Conservation (phyloP, 164 flowering plant species). For the Dillenia turbinata region DNA sequence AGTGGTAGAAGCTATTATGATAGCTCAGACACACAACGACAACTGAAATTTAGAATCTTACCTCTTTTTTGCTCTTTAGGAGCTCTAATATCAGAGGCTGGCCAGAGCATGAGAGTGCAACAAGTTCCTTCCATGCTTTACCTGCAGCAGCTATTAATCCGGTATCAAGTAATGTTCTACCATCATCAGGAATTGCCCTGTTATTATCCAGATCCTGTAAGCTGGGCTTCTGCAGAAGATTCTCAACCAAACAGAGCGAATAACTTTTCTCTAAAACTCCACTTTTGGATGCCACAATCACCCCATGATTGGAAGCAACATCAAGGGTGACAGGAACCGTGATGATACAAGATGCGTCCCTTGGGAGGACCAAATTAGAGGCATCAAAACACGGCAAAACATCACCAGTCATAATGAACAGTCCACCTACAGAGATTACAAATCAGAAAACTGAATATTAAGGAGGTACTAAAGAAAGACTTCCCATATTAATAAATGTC, state of each 20-base stretch:
- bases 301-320: slow-evolving; percentile 97
- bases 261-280: slow-evolving; percentile 25
- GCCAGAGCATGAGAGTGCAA: slow-evolving; percentile 60
- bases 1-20: too few relatives aligned
- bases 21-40: neutral
- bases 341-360: slow-evolving; percentile 77
- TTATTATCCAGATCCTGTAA: slow-evolving; percentile 63
- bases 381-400: slow-evolving; percentile 99
- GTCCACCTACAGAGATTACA: slow-evolving; percentile 62
- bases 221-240: slow-evolving; percentile 89
- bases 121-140: slow-evolving; percentile 87
- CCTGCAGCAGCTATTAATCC: slow-evolving; percentile 95
- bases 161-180: slow-evolving; percentile 92
- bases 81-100: slow-evolving; percentile 64
- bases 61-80: slow-evolving; percentile 70
- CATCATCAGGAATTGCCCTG: slow-evolving; percentile 83
- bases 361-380: slow-evolving; percentile 72
- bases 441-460: too few relatives aligned
- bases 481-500: too few relatives aligned
- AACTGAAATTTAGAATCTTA: slow-evolving; percentile 22
- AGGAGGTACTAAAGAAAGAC: too few relatives aligned
- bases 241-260: slow-evolving; percentile 61
- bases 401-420: slow-evolving; percentile 98
- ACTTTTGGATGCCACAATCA: slow-evolving; percentile 74
- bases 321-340: slow-evolving; percentile 98